Evolutionary conservation across 2,329 filamentous ascomycete species (phyloP), one percentile per base, ranked within the genome.

Genomic region (Fusarium dimerum): DNA sequence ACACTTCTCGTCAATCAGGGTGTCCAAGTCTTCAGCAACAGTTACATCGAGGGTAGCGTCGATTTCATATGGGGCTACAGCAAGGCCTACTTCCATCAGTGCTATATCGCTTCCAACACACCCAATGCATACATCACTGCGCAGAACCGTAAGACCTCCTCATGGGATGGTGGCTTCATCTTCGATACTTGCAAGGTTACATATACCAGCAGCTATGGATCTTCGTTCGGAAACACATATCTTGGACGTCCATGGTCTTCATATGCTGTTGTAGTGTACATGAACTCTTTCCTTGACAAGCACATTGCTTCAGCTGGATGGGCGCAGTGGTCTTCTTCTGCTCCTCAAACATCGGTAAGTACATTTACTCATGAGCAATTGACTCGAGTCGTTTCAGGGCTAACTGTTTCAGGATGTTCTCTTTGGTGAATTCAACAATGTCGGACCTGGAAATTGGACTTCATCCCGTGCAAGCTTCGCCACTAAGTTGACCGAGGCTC

Each of bases 401-500:
- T 40, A 11, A 6, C 51, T 47, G n/a, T 12, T 8, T 7, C 18
- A 54, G 52, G 60, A 16, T 44, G 79, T 86, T 3, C 66, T 74
- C 34, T 86, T 81, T 57, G 80, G 71, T 7, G 85, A 87, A 70
- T 87, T 80, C 60, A 72, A 64, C 39, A 88, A 88, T 66, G 76
- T 74, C 2, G 85, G 85, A 1, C 58, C 58, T 1, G 61, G 61
- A 11, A 63, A 62, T 18, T 63, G 61, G 61, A 60, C 58, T 0
- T 43, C 50, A 1, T 63, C 61, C 11, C 17, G 61, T 9, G 61
- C 54, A 3, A 62, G 48, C 30, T 63, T 63, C 12, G 61, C 61
- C 1, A 63, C 61, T 9, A 55, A 59, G 16, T 45, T 63, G 13
- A 62, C 51, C 0, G 58, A 63, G 36, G 45, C 58, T 9, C 60